A percentile compares a stretch with the other conserved stretches of the same genome.
phyloP scores from a whole-genome alignment of 805 yeast genomes.

The Maudiozyma bulderi region DNA sequence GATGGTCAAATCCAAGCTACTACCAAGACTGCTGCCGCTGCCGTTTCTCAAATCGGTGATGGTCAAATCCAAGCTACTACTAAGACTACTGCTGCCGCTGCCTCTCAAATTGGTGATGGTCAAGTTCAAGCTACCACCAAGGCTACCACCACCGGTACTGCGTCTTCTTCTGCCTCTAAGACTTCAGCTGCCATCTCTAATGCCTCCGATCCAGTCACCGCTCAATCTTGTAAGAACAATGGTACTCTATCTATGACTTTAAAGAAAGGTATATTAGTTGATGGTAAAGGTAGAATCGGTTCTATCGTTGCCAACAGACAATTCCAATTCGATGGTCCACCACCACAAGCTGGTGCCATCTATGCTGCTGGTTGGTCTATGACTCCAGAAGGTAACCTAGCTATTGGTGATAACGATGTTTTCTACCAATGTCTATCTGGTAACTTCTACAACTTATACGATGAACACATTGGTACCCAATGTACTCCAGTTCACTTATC shows the following conservation, averaged over 20 bases:
- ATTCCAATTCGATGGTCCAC: constrained; percentile 67
- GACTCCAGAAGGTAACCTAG: constrained; percentile 43
- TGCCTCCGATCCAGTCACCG: constrained; percentile 13
- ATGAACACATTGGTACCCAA: constrained; percentile 45
- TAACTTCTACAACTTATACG: constrained; percentile 59
- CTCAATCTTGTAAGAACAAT: constrained; percentile 31
- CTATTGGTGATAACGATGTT: constrained; percentile 44
- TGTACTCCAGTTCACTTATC: constrained; percentile 54
- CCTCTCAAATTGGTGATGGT: constrained; percentile 24
- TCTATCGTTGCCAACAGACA: constrained; percentile 64
- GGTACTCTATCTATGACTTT: constrained; percentile 47
- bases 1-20: constrained; percentile 45
- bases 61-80: constrained; percentile 15
- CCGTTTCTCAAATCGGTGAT: constrained; percentile 10
- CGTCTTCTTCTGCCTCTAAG: constrained; percentile 5
- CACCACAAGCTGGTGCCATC: constrained; percentile 59
- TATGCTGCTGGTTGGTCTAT: constrained; percentile 53
- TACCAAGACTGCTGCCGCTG: constrained; percentile 32
- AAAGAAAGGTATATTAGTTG: constrained; percentile 39
- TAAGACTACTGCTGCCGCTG: constrained; percentile 29
- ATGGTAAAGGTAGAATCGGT: constrained; percentile 51
- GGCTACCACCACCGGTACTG: constrained; percentile 22
- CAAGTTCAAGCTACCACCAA: constrained; percentile 27
- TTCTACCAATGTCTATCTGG: constrained; percentile 64
- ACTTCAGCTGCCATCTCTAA: background rate